A percentile compares a stretch with the other conserved stretches of the same genome.
These are phyloP conservation scores for Akanthomyces lecanii DNA, from an alignment of 2,329 filamentous ascomycete genomes.

Conservation along the genomic window DNA sequence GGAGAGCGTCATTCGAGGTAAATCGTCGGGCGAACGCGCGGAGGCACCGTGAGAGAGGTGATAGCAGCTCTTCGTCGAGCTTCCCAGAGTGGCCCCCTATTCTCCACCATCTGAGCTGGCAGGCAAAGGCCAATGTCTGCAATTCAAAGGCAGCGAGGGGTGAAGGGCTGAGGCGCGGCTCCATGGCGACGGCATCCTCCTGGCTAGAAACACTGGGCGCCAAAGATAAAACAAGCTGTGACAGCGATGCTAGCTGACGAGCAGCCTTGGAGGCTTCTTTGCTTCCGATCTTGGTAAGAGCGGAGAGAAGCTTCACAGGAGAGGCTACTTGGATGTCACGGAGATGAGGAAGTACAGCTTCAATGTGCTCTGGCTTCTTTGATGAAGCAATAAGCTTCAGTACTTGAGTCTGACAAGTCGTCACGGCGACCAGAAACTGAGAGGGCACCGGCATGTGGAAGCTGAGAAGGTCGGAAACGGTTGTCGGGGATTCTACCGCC, in stretches of 20 bases:
- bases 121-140: conserved; percentile 59
- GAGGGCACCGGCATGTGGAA: conserved; percentile 48
- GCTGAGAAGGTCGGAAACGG: conserved; percentile 56
- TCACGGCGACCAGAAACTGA: conserved; percentile 50
- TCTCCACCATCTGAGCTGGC: conserved; percentile 62
- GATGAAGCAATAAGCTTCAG: conserved; percentile 59
- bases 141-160: conserved; percentile 58
- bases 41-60: conserved; percentile 60
- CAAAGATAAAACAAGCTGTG: conserved; percentile 60
- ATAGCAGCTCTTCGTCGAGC: conserved; percentile 59
- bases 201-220: conserved; percentile 63
- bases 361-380: conserved; percentile 56
- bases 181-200: conserved; percentile 53
- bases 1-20: conserved; percentile 32
- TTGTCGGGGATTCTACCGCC: conserved; percentile 27
- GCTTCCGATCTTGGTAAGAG: conserved; percentile 38
- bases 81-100: conserved; percentile 57
- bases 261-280: conserved; percentile 54
- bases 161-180: conserved; percentile 50
- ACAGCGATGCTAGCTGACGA: conserved; percentile 62
- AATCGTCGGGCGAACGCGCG: conserved; percentile 56
- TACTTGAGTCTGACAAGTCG: conserved; percentile 60
- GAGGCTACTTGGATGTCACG: conserved; percentile 50
- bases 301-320: conserved; percentile 53
- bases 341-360: conserved; percentile 54